Conservation (phyloP, 768 basidiomycete species). For the Cystofilobasidium ferigula region DNA sequence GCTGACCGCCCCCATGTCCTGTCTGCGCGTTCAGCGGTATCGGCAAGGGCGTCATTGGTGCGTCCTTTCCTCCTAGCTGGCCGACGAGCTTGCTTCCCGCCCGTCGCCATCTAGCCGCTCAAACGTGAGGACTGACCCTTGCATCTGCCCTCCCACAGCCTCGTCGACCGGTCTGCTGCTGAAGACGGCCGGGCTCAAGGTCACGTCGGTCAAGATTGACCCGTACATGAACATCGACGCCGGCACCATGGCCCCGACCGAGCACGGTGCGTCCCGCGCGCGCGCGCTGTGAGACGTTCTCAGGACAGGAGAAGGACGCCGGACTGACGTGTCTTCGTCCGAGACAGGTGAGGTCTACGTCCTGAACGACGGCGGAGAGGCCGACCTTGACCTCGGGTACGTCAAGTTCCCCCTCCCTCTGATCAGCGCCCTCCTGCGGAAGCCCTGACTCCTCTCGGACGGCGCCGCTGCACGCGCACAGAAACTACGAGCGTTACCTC, state of each 20-base stretch:
- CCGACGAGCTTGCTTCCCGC: background rate
- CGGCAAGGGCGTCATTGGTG: slow-evolving; percentile 98
- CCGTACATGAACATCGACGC: slow-evolving; percentile 99
- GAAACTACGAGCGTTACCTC: slow-evolving; percentile 93
- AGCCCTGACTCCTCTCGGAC: background rate
- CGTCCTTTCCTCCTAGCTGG: slow-evolving; percentile 25
- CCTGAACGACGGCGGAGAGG: slow-evolving; percentile 94
- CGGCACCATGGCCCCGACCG: slow-evolving; percentile 95
- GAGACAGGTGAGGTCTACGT: slow-evolving; percentile 85
- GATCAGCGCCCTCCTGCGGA: too few species aligned
- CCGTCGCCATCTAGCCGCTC: background rate
- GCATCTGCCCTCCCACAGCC: slow-evolving; percentile 45
- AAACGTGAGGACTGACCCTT: slow-evolving; percentile 9
- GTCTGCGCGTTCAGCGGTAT: slow-evolving; percentile 53
- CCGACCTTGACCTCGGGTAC: slow-evolving; percentile 80
- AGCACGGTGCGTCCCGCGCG: slow-evolving; percentile 90
- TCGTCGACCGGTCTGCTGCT: slow-evolving; percentile 91
- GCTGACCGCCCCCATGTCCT: background rate
- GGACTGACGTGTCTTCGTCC: too few species aligned
- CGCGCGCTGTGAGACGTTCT: too few species aligned
- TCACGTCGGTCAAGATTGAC: slow-evolving; percentile 98
- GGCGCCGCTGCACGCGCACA: background rate
- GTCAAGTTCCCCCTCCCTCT: background rate
- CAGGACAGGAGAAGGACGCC: too few species aligned
- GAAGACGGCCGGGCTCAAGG: slow-evolving; percentile 89